Percentiles rank a stretch among this genome's conserved stretches.
phyloP scores from a whole-genome alignment of 1,284 basidiomycete genomes.

The Mrakiaceae sp. region DNA sequence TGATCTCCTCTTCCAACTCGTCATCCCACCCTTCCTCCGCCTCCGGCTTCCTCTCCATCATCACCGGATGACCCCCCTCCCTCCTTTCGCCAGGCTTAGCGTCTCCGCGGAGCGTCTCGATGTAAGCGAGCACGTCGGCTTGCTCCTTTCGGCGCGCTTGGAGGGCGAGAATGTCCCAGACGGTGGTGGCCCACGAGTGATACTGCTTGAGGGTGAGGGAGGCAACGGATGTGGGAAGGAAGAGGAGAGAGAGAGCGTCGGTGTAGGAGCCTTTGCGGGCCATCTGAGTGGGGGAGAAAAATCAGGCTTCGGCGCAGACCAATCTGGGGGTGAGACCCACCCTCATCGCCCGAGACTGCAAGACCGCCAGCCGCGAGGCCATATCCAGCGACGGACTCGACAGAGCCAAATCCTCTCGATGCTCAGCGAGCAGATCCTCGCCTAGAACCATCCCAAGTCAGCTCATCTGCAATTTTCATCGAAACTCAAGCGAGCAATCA shows the following conservation, averaged over 20 bases:
- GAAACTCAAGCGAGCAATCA: no score
- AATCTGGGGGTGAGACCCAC: neutral
- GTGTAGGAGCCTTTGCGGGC: neutral
- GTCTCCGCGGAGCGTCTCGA: neutral
- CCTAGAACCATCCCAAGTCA: neutral
- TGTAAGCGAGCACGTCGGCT: neutral
- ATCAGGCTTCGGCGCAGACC: neutral
- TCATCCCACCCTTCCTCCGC: neutral
- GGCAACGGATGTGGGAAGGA: neutral
- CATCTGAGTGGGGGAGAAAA: neutral
- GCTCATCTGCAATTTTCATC: no score
- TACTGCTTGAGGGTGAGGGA: slow-evolving; percentile 9
- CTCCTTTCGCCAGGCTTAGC: neutral
- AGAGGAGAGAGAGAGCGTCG: slow-evolving; percentile 1
- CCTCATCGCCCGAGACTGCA: neutral
- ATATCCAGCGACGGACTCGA: neutral
- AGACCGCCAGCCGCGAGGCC: neutral
- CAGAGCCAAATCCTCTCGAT: neutral
- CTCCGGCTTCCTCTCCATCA: neutral
- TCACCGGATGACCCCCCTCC: neutral
- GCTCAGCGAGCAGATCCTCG: neutral
- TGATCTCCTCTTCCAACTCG: neutral
- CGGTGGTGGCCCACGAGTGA: neutral
- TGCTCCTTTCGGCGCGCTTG: neutral
- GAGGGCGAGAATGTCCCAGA: slow-evolving; percentile 2